Evolutionary conservation across 345 rosid species (phyloP), one percentile per base, ranked within the genome.

Genomic region (Eucalyptus curtisii): DNA sequence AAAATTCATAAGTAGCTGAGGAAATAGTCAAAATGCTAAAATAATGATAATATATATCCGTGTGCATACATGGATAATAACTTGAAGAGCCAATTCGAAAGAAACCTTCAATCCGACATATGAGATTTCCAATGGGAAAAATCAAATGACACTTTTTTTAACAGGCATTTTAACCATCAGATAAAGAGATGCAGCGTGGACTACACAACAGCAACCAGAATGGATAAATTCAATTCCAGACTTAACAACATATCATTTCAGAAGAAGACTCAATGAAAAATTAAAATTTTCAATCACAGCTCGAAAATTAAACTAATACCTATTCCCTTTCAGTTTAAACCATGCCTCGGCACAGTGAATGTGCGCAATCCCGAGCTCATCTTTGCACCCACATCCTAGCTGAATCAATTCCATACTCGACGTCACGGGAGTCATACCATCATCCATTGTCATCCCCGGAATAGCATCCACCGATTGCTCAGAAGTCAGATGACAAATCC

Each of bases 321-420:
- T 96, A 94, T 95, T 97, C 91, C 98, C 98, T 95, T 92, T 96
- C 31, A 95, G 93, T 92, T 93, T 97, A 92, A 97, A 97, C 99
- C 99, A 97, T 47, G 96, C 95, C 93, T 97, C 98, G 1, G 98
- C 99, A 87, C 99, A 97, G 86, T 94, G 93, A 40, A 88, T 87
- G 93, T 97, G 99, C 19, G 97, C 97, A 90, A 93, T 91, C 88
- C 96, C 97, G 37, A 97, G 99, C 86, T 96, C 99, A 89, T 94
- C 95, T 95, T 97, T 97, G 90, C 99, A 97, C 19, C 94, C 94
- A 91, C 99, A 97, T 68, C 99, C 99, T 86, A 97, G 96, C 92
- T 91, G 93, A 87, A 96, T 94, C 90, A 97, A 91, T 49, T 93
- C 97, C 64, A 42, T 68, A 86, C 90, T 76, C 14, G 82, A 20